A percentile compares a stretch with the other conserved stretches of the same genome.
phyloP scores from a whole-genome alignment of 2,329 filamentous ascomycete genomes.

The Colletotrichum paranaense region DNA sequence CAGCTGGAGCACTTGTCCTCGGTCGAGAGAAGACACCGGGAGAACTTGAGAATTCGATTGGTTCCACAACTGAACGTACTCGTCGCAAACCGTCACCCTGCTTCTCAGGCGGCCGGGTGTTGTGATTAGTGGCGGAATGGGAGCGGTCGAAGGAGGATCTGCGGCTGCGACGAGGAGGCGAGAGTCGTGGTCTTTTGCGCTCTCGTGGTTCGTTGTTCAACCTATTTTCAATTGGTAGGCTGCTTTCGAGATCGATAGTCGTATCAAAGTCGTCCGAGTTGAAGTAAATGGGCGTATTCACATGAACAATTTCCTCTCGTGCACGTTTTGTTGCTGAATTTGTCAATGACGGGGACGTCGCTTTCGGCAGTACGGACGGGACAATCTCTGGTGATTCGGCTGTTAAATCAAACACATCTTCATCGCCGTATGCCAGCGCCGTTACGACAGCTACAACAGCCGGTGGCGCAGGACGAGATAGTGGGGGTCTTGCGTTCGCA shows the following conservation, averaged over 20 bases:
- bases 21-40: constrained; percentile 31
- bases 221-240: not conserved
- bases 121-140: constrained; percentile 2
- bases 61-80: constrained; percentile 25
- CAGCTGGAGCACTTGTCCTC: not conserved
- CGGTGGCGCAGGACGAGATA: not conserved
- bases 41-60: constrained; percentile 53
- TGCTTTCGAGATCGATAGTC: constrained; percentile 48
- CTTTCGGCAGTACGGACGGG: not conserved
- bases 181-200: constrained; percentile 45
- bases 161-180: constrained; percentile 18
- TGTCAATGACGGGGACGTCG: not conserved
- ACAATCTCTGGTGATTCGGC: constrained; percentile 3
- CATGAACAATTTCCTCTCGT: not conserved
- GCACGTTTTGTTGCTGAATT: constrained; percentile 5
- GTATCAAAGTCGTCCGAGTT: constrained; percentile 56
- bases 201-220: constrained; percentile 38
- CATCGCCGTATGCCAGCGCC: not conserved
- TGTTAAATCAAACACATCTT: constrained; percentile 38
- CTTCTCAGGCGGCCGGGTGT: not conserved
- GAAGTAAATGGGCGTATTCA: constrained; percentile 42
- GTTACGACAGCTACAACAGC: not conserved
- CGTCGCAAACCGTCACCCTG: not conserved
- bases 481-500: constrained; percentile 6
- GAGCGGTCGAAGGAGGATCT: not conserved